Conservation (phyloP, 805 yeast species). For the Trichomonascus vanleenenianus region DNA sequence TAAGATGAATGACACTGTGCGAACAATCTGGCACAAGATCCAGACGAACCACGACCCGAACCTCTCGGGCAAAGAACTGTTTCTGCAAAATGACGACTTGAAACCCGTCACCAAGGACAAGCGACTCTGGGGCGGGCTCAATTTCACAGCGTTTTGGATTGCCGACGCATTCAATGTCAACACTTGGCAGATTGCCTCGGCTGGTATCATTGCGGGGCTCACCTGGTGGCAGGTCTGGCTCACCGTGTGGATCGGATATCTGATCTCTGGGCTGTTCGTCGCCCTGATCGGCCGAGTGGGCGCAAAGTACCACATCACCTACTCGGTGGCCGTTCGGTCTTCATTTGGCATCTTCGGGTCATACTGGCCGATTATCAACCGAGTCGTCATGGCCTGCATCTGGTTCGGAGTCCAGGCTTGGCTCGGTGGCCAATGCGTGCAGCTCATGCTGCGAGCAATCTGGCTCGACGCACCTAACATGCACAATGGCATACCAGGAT, state of each 20-base stretch:
- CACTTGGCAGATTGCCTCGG: slow-evolving; percentile 87
- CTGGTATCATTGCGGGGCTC: slow-evolving; percentile 70
- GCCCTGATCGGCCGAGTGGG: slow-evolving; percentile 72
- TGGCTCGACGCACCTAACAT: slow-evolving; percentile 41
- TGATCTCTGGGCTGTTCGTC: slow-evolving; percentile 61
- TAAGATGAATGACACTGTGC: neutral
- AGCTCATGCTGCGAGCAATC: slow-evolving; percentile 66
- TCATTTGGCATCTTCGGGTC: slow-evolving; percentile 85
- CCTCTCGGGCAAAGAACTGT: slow-evolving; percentile 51
- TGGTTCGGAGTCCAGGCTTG: slow-evolving; percentile 88
- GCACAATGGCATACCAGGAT: slow-evolving; percentile 44
- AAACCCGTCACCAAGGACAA: slow-evolving; percentile 69
- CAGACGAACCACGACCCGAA: slow-evolving; percentile 30
- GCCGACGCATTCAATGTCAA: slow-evolving; percentile 86
- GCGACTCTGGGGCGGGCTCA: slow-evolving; percentile 81
- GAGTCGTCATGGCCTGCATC: slow-evolving; percentile 79
- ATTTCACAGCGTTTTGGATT: slow-evolving; percentile 74
- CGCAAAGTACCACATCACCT: slow-evolving; percentile 69
- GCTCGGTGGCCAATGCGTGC: slow-evolving; percentile 78
- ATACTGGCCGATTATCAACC: slow-evolving; percentile 78
- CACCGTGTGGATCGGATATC: slow-evolving; percentile 80
- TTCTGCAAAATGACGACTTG: slow-evolving; percentile 66
- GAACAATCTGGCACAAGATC: slow-evolving; percentile 8
- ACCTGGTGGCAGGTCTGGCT: slow-evolving; percentile 92
- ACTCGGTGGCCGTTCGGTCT: slow-evolving; percentile 75